These are phyloP conservation scores for Fistulifera solaris DNA, from an alignment of 108 stramenopile species.

Conservation along the genomic window DNA sequence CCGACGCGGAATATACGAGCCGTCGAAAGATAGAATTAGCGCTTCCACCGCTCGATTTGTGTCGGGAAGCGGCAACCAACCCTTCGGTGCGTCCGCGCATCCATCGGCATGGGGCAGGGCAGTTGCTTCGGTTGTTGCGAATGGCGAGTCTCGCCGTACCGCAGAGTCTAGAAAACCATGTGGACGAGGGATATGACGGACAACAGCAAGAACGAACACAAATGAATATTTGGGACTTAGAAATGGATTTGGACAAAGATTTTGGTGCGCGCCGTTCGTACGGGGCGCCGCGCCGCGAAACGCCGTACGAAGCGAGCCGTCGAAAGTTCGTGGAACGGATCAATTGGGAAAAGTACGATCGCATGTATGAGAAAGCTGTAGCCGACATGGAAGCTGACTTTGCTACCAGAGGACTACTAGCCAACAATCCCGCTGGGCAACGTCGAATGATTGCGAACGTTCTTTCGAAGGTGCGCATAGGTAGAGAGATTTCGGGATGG, in stretches of 20 bases:
- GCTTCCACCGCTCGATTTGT: conserved; percentile 18
- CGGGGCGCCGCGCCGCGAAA: conserved; percentile 12
- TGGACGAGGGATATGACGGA: conserved; percentile 17
- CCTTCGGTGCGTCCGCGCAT: conserved; percentile 7
- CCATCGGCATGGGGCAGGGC: conserved; percentile 23
- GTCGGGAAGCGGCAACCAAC: neutral
- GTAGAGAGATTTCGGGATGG: neutral
- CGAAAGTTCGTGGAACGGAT: conserved; percentile 24
- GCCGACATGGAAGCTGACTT: conserved; percentile 32
- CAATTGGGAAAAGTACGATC: conserved; percentile 32
- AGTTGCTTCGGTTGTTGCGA: conserved; percentile 44
- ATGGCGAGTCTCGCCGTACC: conserved; percentile 47
- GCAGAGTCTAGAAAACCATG: conserved; percentile 5
- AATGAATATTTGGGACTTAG: neutral
- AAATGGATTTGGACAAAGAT: conserved; percentile 1
- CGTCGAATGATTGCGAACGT: conserved; percentile 24
- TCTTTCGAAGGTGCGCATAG: conserved; percentile 23
- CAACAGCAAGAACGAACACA: conserved; percentile 1
- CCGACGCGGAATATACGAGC: conserved; percentile 13
- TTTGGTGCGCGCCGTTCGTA: neutral
- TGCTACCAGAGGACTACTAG: conserved; percentile 22
- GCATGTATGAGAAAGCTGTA: conserved; percentile 29
- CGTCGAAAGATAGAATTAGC: conserved; percentile 34
- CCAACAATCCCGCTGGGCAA: conserved; percentile 19
- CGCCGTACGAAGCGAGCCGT: conserved; percentile 28